Evolutionary conservation across 2,329 filamentous ascomycete species (phyloP), one percentile per base, ranked within the genome.

Genomic region (Lojkania enalia): DNA sequence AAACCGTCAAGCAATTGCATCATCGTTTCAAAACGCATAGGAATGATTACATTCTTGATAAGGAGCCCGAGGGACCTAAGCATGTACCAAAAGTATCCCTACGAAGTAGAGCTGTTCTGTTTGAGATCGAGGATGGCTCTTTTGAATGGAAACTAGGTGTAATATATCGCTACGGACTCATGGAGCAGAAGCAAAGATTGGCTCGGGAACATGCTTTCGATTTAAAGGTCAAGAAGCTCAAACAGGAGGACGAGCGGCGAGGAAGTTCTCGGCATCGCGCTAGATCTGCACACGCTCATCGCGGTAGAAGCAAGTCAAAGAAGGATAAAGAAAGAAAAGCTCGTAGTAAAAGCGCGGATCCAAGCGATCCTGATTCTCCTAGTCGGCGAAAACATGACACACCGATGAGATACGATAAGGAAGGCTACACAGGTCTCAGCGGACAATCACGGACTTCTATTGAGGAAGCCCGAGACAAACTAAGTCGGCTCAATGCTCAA

Each of bases 131-230:
- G 71, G 94, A 99, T 66, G 92, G 94, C 38, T 86, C 89, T 0
- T 99, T 99, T 61, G 94, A 99, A 67, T 99, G 91, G 88, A 97
- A 96, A 66, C 76, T 99, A 7, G 90, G 91, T 13, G 85, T 90
- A 63, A 99, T 99, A 39, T 99, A 97, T 67, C 85, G 92, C 21
- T 83, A 89, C 35, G 94, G 95, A 0, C 78, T 92, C 15, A 76
- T 91, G 43, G 94, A 99, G 68, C 92, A 97, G 69, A 85, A 86
- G 64, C 94, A 97, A 68, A 82, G 94, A 15, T 75, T 95, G 42
- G 91, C 92, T 3, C 84, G 94, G 32, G 90, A 96, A 66, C 90
- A 95, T 54, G 92, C 92, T 0, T 97, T 95, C 70, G 77, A 84
- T 12, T 76, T 95, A 47, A 99, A 99, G 67, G 80, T 87, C 12